These are phyloP conservation scores for Cryptosporidium viatorum DNA, from an alignment of 169 alveolate species.

Conservation along the genomic window DNA sequence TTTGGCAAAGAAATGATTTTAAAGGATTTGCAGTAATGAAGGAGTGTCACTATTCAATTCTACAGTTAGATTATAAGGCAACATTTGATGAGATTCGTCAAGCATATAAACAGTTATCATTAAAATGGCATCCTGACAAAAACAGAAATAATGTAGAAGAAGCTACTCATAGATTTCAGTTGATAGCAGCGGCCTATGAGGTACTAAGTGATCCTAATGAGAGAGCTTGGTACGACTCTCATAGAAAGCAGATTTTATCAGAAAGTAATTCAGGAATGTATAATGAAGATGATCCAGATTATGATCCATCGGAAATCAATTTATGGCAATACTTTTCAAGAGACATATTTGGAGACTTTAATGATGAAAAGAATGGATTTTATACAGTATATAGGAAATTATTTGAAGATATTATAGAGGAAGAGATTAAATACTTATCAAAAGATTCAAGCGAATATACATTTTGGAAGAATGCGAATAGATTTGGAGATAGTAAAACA, in stretches of 20 bases:
- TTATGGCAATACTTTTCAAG: conserved; percentile 83
- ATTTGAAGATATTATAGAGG: conserved; percentile 82
- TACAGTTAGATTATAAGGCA: conserved; percentile 81
- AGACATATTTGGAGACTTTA: conserved; percentile 81
- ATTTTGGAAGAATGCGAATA: conserved; percentile 74
- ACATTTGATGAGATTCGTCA: conserved; percentile 82
- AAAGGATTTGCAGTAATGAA: conserved; percentile 63
- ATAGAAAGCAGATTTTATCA: conserved; percentile 83
- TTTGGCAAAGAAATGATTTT: neutral
- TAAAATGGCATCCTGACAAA: conserved; percentile 87
- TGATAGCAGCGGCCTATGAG: conserved; percentile 78
- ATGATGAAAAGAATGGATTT: conserved; percentile 80
- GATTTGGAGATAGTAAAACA: conserved; percentile 83
- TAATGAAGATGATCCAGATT: conserved; percentile 54
- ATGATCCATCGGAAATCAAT: conserved; percentile 77
- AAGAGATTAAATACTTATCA: conserved; percentile 75
- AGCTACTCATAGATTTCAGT: conserved; percentile 79
- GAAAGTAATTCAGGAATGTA: conserved; percentile 56
- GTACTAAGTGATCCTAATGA: conserved; percentile 81
- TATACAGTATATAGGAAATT: conserved; percentile 83
- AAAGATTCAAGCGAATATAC: conserved; percentile 75
- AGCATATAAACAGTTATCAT: conserved; percentile 84
- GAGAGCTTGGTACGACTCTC: conserved; percentile 86
- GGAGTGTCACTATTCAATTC: conserved; percentile 77
- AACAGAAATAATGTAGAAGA: conserved; percentile 83